Conservation (phyloP, 805 yeast genomes). For the Zygosaccharomyces bisporus region DNA sequence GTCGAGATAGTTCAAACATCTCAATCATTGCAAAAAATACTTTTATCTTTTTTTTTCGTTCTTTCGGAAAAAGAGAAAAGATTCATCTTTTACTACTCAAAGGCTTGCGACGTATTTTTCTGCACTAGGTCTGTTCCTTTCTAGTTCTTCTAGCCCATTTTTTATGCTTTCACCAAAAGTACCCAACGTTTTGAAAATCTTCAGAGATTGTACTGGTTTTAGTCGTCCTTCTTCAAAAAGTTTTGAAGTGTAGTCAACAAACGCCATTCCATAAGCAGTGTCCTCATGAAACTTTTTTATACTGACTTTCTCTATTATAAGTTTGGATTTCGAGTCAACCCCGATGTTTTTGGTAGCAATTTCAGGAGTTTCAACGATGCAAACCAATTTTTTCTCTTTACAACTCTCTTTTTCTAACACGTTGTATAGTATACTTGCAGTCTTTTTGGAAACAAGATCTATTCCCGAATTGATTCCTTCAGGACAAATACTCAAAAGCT, state of each 20-base stretch:
- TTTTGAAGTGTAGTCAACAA: slow-evolving; percentile 37
- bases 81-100: slow-evolving; percentile 12
- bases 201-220: slow-evolving; percentile 36
- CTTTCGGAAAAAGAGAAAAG: no score
- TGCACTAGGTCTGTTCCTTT: slow-evolving; percentile 41
- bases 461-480: slow-evolving; percentile 39
- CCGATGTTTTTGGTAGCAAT: slow-evolving; percentile 14
- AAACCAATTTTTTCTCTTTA: slow-evolving; percentile 34
- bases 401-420: slow-evolving; percentile 23
- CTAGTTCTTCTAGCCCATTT: slow-evolving; percentile 39
- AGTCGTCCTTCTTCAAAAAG: slow-evolving; percentile 32
- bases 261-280: slow-evolving; percentile 35
- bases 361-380: slow-evolving; percentile 39
- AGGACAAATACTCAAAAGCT: slow-evolving; percentile 24
- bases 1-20: no score
- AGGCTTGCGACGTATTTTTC: slow-evolving; percentile 40
- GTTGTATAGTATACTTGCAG: slow-evolving; percentile 35
- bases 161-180: slow-evolving; percentile 31
- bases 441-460: slow-evolving; percentile 43
- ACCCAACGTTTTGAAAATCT: slow-evolving; percentile 37
- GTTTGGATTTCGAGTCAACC: slow-evolving; percentile 19
- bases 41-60: no score
- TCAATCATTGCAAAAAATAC: no score
- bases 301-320: slow-evolving; percentile 35
- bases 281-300: slow-evolving; percentile 46